A percentile compares a stretch with the other conserved stretches of the same genome.
Evolutionary conservation across 2,329 filamentous ascomycete genomes (phyloP).

Genomic region (Colletotrichum aenigma): DNA sequence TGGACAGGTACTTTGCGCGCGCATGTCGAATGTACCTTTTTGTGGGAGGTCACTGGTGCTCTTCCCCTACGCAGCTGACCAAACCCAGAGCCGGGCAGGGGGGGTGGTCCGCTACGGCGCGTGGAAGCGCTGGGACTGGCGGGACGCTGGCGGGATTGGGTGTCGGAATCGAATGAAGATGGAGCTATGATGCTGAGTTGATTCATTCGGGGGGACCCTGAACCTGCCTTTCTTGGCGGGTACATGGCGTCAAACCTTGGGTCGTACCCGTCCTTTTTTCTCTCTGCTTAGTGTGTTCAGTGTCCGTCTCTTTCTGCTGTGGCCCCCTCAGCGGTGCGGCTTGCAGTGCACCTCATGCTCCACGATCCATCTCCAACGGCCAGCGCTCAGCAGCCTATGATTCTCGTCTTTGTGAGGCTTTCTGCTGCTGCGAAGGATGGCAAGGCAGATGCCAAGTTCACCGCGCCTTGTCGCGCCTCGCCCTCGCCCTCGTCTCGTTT

Average conservation of each 20-base stretch:
- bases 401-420: neutral
- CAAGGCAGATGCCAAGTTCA: slow-evolving; percentile 4
- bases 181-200: slow-evolving; percentile 18
- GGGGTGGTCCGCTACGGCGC: slow-evolving; percentile 1
- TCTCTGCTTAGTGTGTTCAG: neutral
- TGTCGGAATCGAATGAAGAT: neutral
- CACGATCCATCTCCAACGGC: neutral
- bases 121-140: neutral
- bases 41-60: neutral
- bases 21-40: neutral
- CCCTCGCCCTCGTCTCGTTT: neutral
- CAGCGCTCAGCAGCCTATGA: neutral
- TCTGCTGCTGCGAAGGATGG: neutral
- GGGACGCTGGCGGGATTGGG: neutral
- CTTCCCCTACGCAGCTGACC: slow-evolving; percentile 15
- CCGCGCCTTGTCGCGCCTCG: neutral
- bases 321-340: neutral
- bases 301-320: neutral
- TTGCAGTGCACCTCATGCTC: neutral
- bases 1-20: neutral
- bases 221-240: slow-evolving; percentile 10
- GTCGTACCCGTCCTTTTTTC: neutral
- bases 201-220: slow-evolving; percentile 10
- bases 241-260: neutral
- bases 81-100: neutral